Base-by-base conservation (phyloP, 176 grass and related monocot genomes). In the Triticum monococcum region DNA sequence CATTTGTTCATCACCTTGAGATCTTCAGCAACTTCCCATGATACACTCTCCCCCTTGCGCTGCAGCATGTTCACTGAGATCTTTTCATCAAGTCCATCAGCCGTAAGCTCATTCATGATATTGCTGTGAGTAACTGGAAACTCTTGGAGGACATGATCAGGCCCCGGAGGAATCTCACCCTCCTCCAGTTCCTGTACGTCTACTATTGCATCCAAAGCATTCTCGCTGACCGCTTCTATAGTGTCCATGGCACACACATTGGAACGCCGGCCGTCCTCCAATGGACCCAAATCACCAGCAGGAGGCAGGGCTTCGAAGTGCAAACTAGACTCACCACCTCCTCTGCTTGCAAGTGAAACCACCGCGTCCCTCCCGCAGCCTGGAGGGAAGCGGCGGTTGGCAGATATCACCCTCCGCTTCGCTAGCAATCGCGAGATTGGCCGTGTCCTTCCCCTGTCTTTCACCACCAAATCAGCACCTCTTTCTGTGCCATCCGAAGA, bases 141-240 rank as follows among this genome's bases (percentile, higher is more conserved):
- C 31, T 72, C 81, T 63, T 63, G 54, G 57, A 79, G 5, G 25
- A 50, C 50, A 72, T 2, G 77, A 31, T 64, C 11, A 31, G 43
- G 22, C 36, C 74, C 4, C 7, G 24, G 30, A 74, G 60, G 3
- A 52, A 66, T 25, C 59, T 79, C 86, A 72, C 45, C 73, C 9
- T 81, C 75, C 61, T 87, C 84, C 69, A 65, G 16, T 40, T 50
- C 82, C 4, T 89, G 8, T 25, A 25, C 57, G 17, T 84, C 30
- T n/a, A 18, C 25, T 46, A 25, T 3, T 79, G 17, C 83, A 69
- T 37, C 50, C 17, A 36, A 71, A 71, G 40, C 5, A 71, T n/a
- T 41, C 8, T n/a, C 23, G 64, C 22, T 3, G 7, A 37, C 8
- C 73, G 41, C 41, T 32, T 32, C 75, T 7, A 18, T 14, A 80